phyloP scores from a whole-genome alignment of 768 basidiomycete genomes.

The Mycena galericulata region DNA sequence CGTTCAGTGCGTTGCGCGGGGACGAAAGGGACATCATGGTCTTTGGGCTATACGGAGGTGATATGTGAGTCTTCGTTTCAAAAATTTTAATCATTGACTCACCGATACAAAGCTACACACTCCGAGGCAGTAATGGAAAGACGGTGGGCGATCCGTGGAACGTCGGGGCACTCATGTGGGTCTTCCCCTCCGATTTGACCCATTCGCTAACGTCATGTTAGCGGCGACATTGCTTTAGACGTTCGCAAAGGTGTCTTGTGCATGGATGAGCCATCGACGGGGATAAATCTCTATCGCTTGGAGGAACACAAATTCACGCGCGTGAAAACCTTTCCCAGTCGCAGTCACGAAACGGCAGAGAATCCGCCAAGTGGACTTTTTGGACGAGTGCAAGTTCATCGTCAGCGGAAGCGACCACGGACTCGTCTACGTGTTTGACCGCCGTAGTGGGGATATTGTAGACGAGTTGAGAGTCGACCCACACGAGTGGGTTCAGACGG shows the following conservation, averaged over 20 bases:
- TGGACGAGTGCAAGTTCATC: conserved; percentile 25
- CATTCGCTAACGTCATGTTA: conserved; percentile 12
- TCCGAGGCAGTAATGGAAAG: conserved; percentile 30
- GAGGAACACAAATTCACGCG: conserved; percentile 8
- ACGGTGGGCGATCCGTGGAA: conserved; percentile 16
- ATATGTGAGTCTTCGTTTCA: conserved; percentile 31
- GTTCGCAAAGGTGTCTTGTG: conserved; percentile 19
- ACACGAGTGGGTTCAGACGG: conserved; percentile 28
- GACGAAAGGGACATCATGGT: conserved; percentile 31
- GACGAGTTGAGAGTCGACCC: conserved; percentile 27
- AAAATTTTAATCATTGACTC: conserved; percentile 13
- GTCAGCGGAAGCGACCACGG: conserved; percentile 37
- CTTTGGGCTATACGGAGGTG: conserved; percentile 36
- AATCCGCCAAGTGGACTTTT: conserved; percentile 29
- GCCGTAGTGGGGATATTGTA: conserved; percentile 19
- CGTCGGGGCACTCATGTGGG: conserved; percentile 35
- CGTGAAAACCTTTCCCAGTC: conserved; percentile 28
- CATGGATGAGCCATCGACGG: conserved; percentile 29
- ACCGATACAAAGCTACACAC: conserved; percentile 27
- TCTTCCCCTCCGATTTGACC: conserved; percentile 9
- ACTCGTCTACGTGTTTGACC: conserved; percentile 33
- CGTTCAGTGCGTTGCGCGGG: conserved; percentile 28
- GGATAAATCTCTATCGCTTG: conserved; percentile 22
- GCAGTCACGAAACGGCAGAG: conserved; percentile 23
- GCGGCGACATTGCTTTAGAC: conserved; percentile 26